phyloP scores from a whole-genome alignment of 1,139 yeast genomes.

The Blastobotrys arbuscula region DNA sequence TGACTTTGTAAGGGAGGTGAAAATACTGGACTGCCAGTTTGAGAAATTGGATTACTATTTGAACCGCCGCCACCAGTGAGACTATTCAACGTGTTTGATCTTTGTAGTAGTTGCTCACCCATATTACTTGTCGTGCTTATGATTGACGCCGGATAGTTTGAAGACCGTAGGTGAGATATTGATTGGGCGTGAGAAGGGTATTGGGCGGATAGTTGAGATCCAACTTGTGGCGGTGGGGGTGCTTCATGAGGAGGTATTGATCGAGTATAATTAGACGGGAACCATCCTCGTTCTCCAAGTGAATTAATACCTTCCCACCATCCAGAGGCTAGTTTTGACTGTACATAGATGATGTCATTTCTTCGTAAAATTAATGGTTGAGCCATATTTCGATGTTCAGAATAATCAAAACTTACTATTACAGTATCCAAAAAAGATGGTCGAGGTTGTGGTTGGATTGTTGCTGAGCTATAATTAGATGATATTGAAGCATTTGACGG shows the following conservation, averaged over 20 bases:
- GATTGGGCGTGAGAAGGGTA: background rate
- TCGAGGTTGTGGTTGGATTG: background rate
- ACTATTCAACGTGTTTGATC: background rate
- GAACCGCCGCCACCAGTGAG: no score
- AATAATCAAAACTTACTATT: constrained; percentile 6
- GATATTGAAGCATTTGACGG: background rate
- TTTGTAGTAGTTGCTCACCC: background rate
- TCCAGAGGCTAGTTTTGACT: constrained; percentile 42
- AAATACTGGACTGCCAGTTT: background rate
- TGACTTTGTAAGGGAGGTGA: background rate
- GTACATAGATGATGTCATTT: constrained; percentile 56
- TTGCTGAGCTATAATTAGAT: background rate
- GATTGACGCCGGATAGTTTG: background rate
- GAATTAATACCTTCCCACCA: constrained; percentile 36
- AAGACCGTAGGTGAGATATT: background rate
- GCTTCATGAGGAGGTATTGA: constrained; percentile 10
- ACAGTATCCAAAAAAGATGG: constrained; percentile 4
- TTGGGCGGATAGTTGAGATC: background rate
- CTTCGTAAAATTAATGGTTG: constrained; percentile 59
- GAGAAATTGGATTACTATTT: background rate
- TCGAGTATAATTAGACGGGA: constrained; percentile 32
- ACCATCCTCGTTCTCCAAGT: constrained; percentile 33
- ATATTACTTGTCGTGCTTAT: background rate
- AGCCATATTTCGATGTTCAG: constrained; percentile 41
- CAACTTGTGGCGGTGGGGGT: constrained; percentile 1